Evolutionary conservation across 148 eudicot species (phyloP), one percentile per base, ranked within the genome.

Genomic region (Rhododendron molle): DNA sequence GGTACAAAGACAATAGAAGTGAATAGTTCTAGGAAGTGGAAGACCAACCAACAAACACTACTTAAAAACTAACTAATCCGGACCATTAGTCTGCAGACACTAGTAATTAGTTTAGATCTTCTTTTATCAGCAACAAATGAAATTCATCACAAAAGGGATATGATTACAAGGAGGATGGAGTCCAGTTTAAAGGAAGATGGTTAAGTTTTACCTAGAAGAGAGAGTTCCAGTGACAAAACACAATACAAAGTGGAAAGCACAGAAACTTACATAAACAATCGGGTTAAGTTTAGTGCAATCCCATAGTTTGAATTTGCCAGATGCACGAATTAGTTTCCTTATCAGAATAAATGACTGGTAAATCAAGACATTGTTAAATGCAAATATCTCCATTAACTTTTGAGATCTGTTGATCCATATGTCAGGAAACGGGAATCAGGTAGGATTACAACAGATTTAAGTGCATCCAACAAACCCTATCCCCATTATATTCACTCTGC

Each of bases 401-500:
- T 38, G 79, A 5, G 79, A 76, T 36, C 4, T 76, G 49, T 76
- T 38, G 23, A 73, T 32, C 21, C 23, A 73, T 73, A 34, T 73
- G 23, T 34, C 6, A 34, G 10, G n/a, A 76, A 36, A 38, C 11
- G 0, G 28, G 47, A 40, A 76, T 76, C 79, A 40, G 23, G n/a
- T 76, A 38, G 23, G 12, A 16, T 76, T 38, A 20, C 46, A 76
- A 76, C 43, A 74, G n/a, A 74, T 32, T n/a, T 36, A 74, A 74
- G 78, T 74, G 78, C 38, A 38, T 18, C 46, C 23, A 36, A 36
- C 78, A 16, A 72, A 74, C 78, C n/a, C 43, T 74, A 38, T 74
- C 78, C 78, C 78, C 78, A 18, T 76, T 38, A 76, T 10, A 40
- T 76, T 18, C 79, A 76, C n/a, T 76, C 20, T 76, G 44, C 79